A percentile compares a stretch with the other conserved stretches of the same genome.
These are phyloP conservation scores for Arxiozyma bovina DNA, from an alignment of 1,139 yeast genomes.

Conservation along the genomic window DNA sequence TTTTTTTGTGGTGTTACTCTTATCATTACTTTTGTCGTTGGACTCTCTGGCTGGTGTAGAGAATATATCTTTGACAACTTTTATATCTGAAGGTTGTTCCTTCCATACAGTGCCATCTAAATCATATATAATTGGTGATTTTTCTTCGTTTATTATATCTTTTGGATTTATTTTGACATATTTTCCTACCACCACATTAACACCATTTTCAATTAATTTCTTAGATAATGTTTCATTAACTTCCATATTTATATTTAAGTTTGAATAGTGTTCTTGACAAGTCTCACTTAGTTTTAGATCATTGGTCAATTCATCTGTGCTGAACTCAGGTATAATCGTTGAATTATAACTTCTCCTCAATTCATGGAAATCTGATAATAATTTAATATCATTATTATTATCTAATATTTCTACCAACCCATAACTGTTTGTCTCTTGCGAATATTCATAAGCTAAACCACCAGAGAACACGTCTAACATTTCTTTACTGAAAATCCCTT, in stretches of 20 bases:
- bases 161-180: conserved; percentile 37
- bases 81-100: background rate
- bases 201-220: conserved; percentile 42
- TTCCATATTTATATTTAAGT: conserved; percentile 42
- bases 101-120: conserved; percentile 10
- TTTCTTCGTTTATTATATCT: conserved; percentile 8
- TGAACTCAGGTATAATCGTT: background rate
- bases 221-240: conserved; percentile 43
- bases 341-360: conserved; percentile 41
- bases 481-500: conserved; percentile 56
- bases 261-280: conserved; percentile 42
- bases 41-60: background rate
- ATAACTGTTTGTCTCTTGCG: conserved; percentile 81
- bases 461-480: conserved; percentile 85
- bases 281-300: background rate
- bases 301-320: background rate
- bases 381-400: conserved; percentile 44
- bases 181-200: conserved; percentile 38
- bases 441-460: conserved; percentile 84
- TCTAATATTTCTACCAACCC: conserved; percentile 67
- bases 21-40: background rate
- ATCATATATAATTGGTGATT: conserved; percentile 15
- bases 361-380: conserved; percentile 46
- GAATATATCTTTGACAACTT: background rate
- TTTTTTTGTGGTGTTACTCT: background rate